These are phyloP conservation scores for Helotiales sp. DNA, from an alignment of 2,329 filamentous ascomycete species.

Conservation along the genomic window DNA sequence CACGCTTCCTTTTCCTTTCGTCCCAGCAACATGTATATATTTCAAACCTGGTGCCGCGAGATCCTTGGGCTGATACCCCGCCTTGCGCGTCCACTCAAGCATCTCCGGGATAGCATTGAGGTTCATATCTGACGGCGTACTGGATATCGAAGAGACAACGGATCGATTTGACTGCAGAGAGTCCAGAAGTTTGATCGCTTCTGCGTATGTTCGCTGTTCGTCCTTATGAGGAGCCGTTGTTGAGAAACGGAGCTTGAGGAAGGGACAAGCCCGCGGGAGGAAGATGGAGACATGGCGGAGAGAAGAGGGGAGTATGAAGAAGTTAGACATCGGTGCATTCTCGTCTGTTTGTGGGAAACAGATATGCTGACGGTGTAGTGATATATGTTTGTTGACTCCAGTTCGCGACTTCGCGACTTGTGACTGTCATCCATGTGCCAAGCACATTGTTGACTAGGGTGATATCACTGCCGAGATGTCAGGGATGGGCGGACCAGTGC, in stretches of 20 bases:
- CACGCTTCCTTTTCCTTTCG: conserved; percentile 57
- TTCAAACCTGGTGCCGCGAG: conserved; percentile 34
- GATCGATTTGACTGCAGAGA: conserved; percentile 39
- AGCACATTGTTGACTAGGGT: conserved; percentile 1
- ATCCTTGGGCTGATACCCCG: conserved; percentile 36
- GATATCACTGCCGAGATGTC: conserved; percentile 5
- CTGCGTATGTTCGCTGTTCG: conserved; percentile 24
- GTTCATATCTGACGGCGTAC: conserved; percentile 32
- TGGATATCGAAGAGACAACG: conserved; percentile 29
- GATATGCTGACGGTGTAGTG: neutral
- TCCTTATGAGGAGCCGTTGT: neutral
- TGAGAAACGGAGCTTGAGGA: conserved; percentile 13
- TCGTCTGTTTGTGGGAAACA: neutral
- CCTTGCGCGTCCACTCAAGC: conserved; percentile 41
- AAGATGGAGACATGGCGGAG: conserved; percentile 16
- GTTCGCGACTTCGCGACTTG: neutral
- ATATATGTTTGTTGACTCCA: neutral
- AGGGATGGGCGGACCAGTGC: neutral
- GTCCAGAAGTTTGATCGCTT: conserved; percentile 35
- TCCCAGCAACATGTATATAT: conserved; percentile 36
- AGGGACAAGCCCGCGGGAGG: neutral
- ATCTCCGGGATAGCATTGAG: conserved; percentile 42
- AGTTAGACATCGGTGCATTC: conserved; percentile 22
- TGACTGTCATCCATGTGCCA: neutral
- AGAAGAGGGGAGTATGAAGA: conserved; percentile 8